These are phyloP conservation scores for Mollisia scopiformis DNA, from an alignment of 2,329 filamentous ascomycete species.

Conservation along the genomic window DNA sequence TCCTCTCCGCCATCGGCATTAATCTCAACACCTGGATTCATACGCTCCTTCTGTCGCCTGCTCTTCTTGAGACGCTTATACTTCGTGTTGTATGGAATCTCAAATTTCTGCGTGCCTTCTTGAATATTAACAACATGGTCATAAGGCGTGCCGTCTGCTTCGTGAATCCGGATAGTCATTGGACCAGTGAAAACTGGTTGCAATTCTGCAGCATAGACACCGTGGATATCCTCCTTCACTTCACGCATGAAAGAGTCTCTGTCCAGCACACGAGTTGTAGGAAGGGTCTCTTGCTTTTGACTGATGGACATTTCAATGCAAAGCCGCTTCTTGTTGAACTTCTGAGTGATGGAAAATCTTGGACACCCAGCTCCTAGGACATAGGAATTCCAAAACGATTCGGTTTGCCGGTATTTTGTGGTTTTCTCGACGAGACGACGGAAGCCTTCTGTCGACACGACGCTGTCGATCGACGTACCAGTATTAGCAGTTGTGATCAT, in stretches of 20 bases:
- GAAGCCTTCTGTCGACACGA: constrained; percentile 76
- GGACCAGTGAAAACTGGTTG: constrained; percentile 90
- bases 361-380: constrained; percentile 87
- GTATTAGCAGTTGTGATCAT: constrained; percentile 86
- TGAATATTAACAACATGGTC: constrained; percentile 97
- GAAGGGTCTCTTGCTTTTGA: constrained; percentile 63
- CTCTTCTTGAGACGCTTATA: constrained; percentile 96
- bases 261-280: constrained; percentile 57
- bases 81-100: constrained; percentile 98
- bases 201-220: constrained; percentile 68
- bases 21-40: constrained; percentile 64
- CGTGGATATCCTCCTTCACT: constrained; percentile 76
- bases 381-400: constrained; percentile 94
- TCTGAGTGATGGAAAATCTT: constrained; percentile 80
- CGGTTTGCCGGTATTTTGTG: constrained; percentile 77
- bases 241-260: constrained; percentile 81
- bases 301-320: constrained; percentile 90
- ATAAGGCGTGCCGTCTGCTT: constrained; percentile 96
- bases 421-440: constrained; percentile 85
- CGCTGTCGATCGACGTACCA: constrained; percentile 70
- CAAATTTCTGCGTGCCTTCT: constrained; percentile 81
- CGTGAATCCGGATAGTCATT: constrained; percentile 97
- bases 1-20: constrained; percentile 73
- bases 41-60: constrained; percentile 78
- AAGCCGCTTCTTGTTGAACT: constrained; percentile 97